Evolutionary conservation across 306 rosid species (phyloP), one percentile per base, ranked within the genome.

Genomic region (Malus sieversii): DNA sequence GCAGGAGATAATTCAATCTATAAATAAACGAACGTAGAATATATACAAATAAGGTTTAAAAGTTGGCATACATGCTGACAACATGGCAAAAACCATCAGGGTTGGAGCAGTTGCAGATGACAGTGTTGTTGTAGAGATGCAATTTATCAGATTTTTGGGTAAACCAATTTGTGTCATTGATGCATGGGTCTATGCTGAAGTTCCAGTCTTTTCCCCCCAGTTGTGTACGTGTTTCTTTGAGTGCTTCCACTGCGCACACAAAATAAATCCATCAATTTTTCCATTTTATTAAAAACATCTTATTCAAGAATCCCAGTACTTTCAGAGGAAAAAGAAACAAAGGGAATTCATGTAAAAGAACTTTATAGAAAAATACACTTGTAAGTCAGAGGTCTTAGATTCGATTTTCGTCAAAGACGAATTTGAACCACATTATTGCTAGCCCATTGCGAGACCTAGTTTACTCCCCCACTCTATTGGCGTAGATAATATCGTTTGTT

Each of bases 191-290:
- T 18, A 76, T 59, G 3, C 2, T 58, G 84, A 48, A 20, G 64
- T 77, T 58, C 81, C 81, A 76, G 45, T 65, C 81, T 19, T 44
- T 65, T 64, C 71, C 76, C 35, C 84, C 78, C 22, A 76, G 7
- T 58, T 81, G 77, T 8, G 0, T 1, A 29, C 16, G 74, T 32
- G 76, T 66, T 57, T 81, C 81, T 2, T 16, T 0, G 7, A 81
- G 78, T 46, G 78, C 77, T 32, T 33, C 25, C 64, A 76, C 84
- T 81, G 74, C 51, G 14, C 6, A 15, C 23, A 72, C 38, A 72
- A 38, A 58, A 14, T 8, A 72, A 55, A n/a, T 15, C 75, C 22
- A 72, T 55, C 2, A 72, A 11, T 9, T 20, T 20, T 72, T 19
- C 4, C 3, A 3, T 4, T 1, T 13, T 55, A 5, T 4, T 45